Evolutionary conservation across 306 rosid species (phyloP).

Genomic region (Arachis hypogaea): DNA sequence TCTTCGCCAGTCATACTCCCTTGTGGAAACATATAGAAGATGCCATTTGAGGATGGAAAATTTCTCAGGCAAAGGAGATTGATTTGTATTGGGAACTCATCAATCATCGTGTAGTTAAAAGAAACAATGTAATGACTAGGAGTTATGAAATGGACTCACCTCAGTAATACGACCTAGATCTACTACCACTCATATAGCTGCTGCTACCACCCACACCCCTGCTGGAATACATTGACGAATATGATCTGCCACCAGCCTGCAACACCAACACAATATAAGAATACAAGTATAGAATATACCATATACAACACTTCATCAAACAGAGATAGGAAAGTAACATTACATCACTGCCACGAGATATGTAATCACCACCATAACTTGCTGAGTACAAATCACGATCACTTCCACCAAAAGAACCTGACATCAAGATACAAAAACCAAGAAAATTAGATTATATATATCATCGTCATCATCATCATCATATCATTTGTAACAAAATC

Average conservation of each 20-base stretch:
- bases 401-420: conserved; percentile 77
- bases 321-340: conserved; percentile 42
- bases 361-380: conserved; percentile 77
- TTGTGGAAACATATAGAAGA: conserved; percentile 47
- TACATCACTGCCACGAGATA: conserved; percentile 85
- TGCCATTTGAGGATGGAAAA: conserved; percentile 40
- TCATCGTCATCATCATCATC: not conserved
- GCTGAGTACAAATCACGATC: conserved; percentile 87
- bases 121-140: not conserved
- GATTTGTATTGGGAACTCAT: not conserved
- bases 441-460: conserved; percentile 7
- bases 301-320: conserved; percentile 11
- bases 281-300: not conserved
- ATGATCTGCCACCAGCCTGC: conserved; percentile 82
- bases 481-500: conserved; percentile 37
- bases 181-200: conserved; percentile 76
- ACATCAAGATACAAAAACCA: conserved; percentile 25
- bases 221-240: conserved; percentile 77
- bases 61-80: conserved; percentile 35
- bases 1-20: conserved; percentile 57
- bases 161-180: conserved; percentile 90
- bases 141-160: conserved; percentile 50
- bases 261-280: conserved; percentile 26
- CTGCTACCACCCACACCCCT: conserved; percentile 77
- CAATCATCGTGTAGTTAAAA: not conserved